phyloP scores from a whole-genome alignment of 2,329 filamentous ascomycete genomes.

The Pseudocercospora fuligena region DNA sequence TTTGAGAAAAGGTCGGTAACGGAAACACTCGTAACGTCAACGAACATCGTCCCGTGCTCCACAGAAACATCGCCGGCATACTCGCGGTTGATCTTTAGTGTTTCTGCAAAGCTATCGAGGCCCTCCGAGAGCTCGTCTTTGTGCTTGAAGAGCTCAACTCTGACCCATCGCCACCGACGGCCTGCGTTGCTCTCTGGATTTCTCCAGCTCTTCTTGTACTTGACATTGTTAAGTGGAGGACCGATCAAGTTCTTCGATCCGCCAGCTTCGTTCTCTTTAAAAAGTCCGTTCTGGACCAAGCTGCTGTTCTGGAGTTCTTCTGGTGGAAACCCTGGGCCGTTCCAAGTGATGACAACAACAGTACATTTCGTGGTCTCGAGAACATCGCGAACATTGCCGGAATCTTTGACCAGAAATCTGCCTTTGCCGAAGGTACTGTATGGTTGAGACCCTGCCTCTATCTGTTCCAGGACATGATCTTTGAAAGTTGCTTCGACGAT shows the following conservation, averaged over 20 bases:
- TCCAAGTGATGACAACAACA: constrained; percentile 11
- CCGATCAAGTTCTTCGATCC: neutral
- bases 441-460: neutral
- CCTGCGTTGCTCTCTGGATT: neutral
- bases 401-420: constrained; percentile 10
- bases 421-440: neutral
- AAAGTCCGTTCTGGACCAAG: neutral
- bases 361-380: neutral
- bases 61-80: neutral
- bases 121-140: neutral
- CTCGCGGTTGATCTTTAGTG: neutral
- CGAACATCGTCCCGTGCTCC: neutral
- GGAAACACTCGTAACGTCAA: neutral
- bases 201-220: neutral
- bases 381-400: neutral
- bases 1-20: neutral
- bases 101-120: neutral
- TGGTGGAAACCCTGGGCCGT: neutral
- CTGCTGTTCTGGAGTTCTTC: neutral
- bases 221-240: neutral
- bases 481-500: constrained; percentile 6
- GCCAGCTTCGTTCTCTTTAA: neutral
- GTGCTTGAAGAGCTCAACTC: neutral
- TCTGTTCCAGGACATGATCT: neutral
- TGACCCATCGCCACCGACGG: neutral